phyloP scores from a whole-genome alignment of 1,284 basidiomycete genomes.

The Trichosporon ovoides region DNA sequence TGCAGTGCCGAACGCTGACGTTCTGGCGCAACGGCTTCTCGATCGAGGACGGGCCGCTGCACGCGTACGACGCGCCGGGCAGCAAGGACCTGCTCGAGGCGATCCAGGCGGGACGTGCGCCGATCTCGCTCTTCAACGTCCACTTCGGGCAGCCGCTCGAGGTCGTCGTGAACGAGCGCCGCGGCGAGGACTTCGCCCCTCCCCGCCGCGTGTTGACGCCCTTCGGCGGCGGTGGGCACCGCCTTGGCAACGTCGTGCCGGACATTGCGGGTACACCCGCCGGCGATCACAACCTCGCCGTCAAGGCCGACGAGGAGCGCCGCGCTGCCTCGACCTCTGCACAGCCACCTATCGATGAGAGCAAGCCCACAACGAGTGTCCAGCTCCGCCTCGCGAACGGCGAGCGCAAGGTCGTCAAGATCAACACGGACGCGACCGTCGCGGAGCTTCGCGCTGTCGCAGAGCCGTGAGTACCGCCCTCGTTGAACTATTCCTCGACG shows the following conservation, averaged over 20 bases:
- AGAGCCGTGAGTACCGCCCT: not conserved
- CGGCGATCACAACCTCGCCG: constrained; percentile 34
- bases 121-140: constrained; percentile 72
- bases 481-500: not conserved
- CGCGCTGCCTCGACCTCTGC: constrained; percentile 16
- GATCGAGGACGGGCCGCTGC: constrained; percentile 81
- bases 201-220: constrained; percentile 50
- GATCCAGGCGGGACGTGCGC: constrained; percentile 78
- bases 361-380: constrained; percentile 77
- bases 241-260: constrained; percentile 68
- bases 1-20: constrained; percentile 70
- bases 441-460: constrained; percentile 61
- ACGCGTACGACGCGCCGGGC: constrained; percentile 75
- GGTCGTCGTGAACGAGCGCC: constrained; percentile 70
- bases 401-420: constrained; percentile 75
- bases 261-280: constrained; percentile 18
- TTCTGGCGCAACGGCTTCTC: constrained; percentile 95
- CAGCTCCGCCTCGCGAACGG: constrained; percentile 89
- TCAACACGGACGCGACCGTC: constrained; percentile 90
- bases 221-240: constrained; percentile 71
- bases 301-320: not conserved
- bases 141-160: constrained; percentile 76
- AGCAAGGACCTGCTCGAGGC: constrained; percentile 68
- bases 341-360: constrained; percentile 42
- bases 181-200: constrained; percentile 64